These are phyloP conservation scores for Tagetes erecta DNA, from an alignment of 129 eudicot genomes.

Conservation along the genomic window DNA sequence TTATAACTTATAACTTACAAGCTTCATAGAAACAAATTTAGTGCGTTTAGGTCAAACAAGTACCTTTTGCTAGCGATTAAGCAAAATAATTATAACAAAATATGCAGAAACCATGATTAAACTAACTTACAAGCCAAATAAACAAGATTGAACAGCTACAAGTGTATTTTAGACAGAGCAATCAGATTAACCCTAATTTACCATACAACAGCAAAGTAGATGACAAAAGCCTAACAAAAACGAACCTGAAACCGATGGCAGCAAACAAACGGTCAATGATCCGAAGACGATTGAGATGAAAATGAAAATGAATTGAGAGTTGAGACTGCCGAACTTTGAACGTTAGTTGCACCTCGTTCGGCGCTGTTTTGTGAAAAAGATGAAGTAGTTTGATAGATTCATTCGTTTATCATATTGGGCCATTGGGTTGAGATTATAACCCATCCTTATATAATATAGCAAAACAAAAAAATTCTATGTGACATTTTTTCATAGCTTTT, in stretches of 20 bases:
- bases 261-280: background rate
- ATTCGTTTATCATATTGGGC: background rate
- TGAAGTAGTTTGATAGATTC: background rate
- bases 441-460: no score
- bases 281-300: background rate
- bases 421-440: background rate
- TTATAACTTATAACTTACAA: background rate
- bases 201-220: background rate
- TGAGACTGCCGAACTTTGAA: background rate
- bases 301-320: background rate
- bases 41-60: no score
- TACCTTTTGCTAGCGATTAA: no score
- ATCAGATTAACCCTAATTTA: slow-evolving; percentile 4
- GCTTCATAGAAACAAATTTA: background rate
- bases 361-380: background rate
- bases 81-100: background rate
- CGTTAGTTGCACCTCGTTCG: background rate
- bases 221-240: background rate
- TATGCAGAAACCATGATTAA: background rate
- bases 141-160: background rate
- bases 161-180: background rate
- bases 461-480: no score
- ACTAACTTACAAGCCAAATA: background rate
- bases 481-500: no score
- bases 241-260: background rate